phyloP scores from a whole-genome alignment of 495 filamentous ascomycete genomes.

The Talaromyces trachyspermus region DNA sequence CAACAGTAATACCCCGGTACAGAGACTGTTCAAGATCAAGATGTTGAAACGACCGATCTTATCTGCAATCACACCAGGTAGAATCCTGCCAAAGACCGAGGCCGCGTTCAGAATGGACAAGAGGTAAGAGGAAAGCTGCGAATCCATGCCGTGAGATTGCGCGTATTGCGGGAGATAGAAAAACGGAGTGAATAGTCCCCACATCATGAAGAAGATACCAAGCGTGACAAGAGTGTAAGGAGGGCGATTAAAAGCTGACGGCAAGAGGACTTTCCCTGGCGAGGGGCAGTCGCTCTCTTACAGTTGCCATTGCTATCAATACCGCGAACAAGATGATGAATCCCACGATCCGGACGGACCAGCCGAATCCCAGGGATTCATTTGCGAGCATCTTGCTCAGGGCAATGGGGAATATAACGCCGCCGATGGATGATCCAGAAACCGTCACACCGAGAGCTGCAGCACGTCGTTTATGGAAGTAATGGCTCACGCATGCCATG shows the following conservation, averaged over 20 bases:
- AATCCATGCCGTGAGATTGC: constrained; percentile 8
- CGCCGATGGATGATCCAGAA: constrained; percentile 41
- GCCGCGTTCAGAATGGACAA: constrained; percentile 22
- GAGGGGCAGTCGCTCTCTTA: constrained; percentile 39
- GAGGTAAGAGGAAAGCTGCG: constrained; percentile 14
- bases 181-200: constrained; percentile 16
- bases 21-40: constrained; percentile 9
- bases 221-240: constrained; percentile 15
- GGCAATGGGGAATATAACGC: constrained; percentile 23
- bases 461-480: constrained; percentile 43
- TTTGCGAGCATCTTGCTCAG: constrained; percentile 18
- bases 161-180: constrained; percentile 20
- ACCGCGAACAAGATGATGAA: constrained; percentile 49
- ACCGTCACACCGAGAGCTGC: constrained; percentile 40
- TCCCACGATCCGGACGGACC: constrained; percentile 51
- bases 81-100: constrained; percentile 18
- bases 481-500: constrained; percentile 39
- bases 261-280: constrained; percentile 33
- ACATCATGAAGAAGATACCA: constrained; percentile 14
- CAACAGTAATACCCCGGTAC: constrained; percentile 8
- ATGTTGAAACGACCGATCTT: constrained; percentile 20
- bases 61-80: constrained; percentile 20
- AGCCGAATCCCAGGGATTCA: constrained; percentile 46
- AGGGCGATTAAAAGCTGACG: constrained; percentile 29
- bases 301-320: constrained; percentile 28